Evolutionary conservation across 2,329 filamentous ascomycete genomes (phyloP).

Genomic region (Penicillium corylophilum): DNA sequence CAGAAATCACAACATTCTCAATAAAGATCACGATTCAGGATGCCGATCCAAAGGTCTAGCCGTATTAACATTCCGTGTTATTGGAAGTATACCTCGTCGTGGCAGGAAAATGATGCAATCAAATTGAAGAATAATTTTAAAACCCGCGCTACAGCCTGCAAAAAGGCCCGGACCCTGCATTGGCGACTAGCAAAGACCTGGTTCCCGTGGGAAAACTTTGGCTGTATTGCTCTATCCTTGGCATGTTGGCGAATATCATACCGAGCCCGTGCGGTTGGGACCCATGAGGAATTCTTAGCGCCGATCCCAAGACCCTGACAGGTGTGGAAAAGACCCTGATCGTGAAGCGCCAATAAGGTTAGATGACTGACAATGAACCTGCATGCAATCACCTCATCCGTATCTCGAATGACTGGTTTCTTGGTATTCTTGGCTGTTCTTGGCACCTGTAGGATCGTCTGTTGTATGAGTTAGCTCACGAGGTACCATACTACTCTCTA

Average conservation of each 20-base stretch:
- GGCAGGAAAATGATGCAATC: constrained; percentile 7
- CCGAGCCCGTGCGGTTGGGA: constrained; percentile 1
- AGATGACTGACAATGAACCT: not conserved
- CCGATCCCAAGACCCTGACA: constrained; percentile 16
- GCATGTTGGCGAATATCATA: constrained; percentile 24
- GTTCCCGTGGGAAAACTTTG: constrained; percentile 3
- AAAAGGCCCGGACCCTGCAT: constrained; percentile 1
- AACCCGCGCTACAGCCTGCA: not conserved
- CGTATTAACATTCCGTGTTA: not conserved
- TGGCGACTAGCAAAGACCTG: not conserved
- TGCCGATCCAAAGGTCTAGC: constrained; percentile 5
- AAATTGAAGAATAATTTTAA: not conserved
- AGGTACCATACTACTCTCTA: constrained; percentile 4
- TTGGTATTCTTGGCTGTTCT: constrained; percentile 7
- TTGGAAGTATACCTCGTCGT: constrained; percentile 2
- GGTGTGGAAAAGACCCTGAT: not conserved
- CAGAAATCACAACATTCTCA: constrained; percentile 8
- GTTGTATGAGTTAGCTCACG: constrained; percentile 1
- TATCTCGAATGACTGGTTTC: constrained; percentile 6
- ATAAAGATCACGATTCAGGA: constrained; percentile 8
- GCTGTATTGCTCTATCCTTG: constrained; percentile 25
- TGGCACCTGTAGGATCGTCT: constrained; percentile 11
- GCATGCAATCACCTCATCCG: constrained; percentile 17
- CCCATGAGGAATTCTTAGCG: constrained; percentile 10
- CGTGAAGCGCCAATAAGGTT: not conserved